Evolutionary conservation across 805 yeast species (phyloP), one percentile per base, ranked within the genome.

Genomic region (Suhomyces xylopsoci): DNA sequence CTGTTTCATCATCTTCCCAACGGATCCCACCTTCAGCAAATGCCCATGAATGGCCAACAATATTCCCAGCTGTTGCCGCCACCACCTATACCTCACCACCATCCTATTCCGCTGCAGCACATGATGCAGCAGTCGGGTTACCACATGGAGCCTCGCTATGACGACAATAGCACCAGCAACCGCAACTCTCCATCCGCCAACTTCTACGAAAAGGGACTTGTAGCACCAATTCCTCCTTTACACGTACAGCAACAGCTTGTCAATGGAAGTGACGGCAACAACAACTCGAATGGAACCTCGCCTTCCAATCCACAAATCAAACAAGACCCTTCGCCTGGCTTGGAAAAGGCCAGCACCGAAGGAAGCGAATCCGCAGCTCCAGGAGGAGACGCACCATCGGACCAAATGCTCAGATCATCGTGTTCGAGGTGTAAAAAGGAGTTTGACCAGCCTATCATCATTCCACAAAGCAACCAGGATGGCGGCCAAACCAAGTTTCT

Each of bases 341-440:
- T 48, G 34, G 51, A 48, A 19, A 51, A 51, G 20, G 22, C 47
- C 20, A 32, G 41, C 19, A 28, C 15, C n/a, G 22, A 12, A 14
- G 30, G 47, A 7, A 32, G 41, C 42, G 38, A 25, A 42, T 14
- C 28, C 6, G 46, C 32, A 9, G 41, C 17, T n/a, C 24, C 12
- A n/a, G 19, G 24, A 4, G 45, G 45, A 8, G 49, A 47, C 7
- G 19, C 32, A 1, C 48, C 51, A 1, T 44, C 54, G 7, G 56
- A 52, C 43, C 59, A 56, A 50, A 46, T 58, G 51, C 49, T 55
- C 42, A 47, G 58, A 3, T 47, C 69, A 7, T 61, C 62, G 20
- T 85, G 90, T 56, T 71, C 83, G 2, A 64, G 89, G 50, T 85
- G 90, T 61, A 83, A 83, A 61, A 84, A 83, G 58, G 76, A 71